These are phyloP conservation scores for Cryptosporidium parvum DNA, from an alignment of 169 alveolate species.

Conservation along the genomic window DNA sequence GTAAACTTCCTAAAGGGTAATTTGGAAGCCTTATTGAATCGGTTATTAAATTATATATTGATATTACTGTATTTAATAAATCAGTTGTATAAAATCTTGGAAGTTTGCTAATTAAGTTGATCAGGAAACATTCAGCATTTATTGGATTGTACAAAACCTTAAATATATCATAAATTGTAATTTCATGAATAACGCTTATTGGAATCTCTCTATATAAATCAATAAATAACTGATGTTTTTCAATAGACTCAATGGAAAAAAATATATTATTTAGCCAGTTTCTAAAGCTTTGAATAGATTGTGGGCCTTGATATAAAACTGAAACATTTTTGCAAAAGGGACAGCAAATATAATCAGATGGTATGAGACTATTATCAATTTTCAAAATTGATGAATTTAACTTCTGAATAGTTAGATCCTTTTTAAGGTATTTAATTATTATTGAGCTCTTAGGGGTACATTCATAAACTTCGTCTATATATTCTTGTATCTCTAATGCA, in stretches of 20 bases:
- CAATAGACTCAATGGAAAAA: slow-evolving; percentile 39
- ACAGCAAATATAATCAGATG: slow-evolving; percentile 20
- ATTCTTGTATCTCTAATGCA: slow-evolving; percentile 54
- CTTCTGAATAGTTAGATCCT: slow-evolving; percentile 16
- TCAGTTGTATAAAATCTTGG: background rate
- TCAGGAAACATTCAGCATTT: slow-evolving; percentile 27
- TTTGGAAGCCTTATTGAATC: slow-evolving; percentile 1
- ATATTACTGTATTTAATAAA: background rate
- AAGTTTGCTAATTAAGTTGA: slow-evolving; percentile 1
- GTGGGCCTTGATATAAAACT: background rate
- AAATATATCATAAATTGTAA: slow-evolving; percentile 2
- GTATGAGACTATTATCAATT: background rate
- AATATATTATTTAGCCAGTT: slow-evolving; percentile 28
- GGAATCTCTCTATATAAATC: slow-evolving; percentile 50
- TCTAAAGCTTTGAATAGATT: background rate
- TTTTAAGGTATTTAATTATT: slow-evolving; percentile 29
- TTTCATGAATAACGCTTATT: background rate
- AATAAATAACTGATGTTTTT: slow-evolving; percentile 36
- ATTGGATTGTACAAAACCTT: background rate
- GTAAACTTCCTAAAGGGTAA: slow-evolving; percentile 9
- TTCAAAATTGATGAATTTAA: background rate
- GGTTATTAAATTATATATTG: slow-evolving; percentile 9
- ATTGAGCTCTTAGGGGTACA: slow-evolving; percentile 33
- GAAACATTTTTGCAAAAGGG: slow-evolving; percentile 37
- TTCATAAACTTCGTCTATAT: slow-evolving; percentile 49